Base-by-base conservation (phyloP, 2,329 filamentous ascomycete genomes). In the Phaeosphaeriaceae sp. region DNA sequence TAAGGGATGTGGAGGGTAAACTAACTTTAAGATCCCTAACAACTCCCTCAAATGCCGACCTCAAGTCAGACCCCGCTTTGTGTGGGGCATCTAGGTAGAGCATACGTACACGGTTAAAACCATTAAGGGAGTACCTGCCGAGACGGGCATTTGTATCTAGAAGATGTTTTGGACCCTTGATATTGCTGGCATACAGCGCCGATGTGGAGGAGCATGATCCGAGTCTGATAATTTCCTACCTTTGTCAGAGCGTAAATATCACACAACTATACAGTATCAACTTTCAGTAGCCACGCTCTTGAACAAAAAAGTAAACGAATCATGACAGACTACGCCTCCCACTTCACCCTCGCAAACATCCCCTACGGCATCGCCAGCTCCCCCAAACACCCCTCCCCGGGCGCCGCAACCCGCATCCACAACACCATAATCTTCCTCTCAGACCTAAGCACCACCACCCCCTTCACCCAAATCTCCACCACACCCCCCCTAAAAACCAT, bases 391-490 rank as follows among this genome's bases (percentile, higher is more conserved):
- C 26, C 60, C 51, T 3, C 78, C 75, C 26, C 75, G 78, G 48
- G 76, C n/a, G n/a, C 76, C 36, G 83, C 73, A 1, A 85, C 83
- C 0, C 76, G 82, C 32, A 66, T 84, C 9, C 67, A 73, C 8
- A 76, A 84, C 43, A 70, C 71, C 4, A 78, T 84, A 0, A 70
- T 85, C 28, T 84, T 84, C 55, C 74, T 86, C 0, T 69, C 71
- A 1, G 75, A 76, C 4, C 63, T 84, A 13, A 67, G 34, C 1
- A 16, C 34, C 72, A 15, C 51, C 66, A 1, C 42, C 62, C 0
- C 39, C 57, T 6, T 74, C 41, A 34, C 29, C 5, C 34, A 77
- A 46, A 50, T 51, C 16, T 34, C 55, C 4, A 54, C 74, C 1
- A 29, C 23, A 34, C 50, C 43, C 8, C 50, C 58, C 1, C 58